A percentile compares a stretch with the other conserved stretches of the same genome.
phyloP scores from a whole-genome alignment of 2,329 filamentous ascomycete species.

The Fusarium mexicanum region DNA sequence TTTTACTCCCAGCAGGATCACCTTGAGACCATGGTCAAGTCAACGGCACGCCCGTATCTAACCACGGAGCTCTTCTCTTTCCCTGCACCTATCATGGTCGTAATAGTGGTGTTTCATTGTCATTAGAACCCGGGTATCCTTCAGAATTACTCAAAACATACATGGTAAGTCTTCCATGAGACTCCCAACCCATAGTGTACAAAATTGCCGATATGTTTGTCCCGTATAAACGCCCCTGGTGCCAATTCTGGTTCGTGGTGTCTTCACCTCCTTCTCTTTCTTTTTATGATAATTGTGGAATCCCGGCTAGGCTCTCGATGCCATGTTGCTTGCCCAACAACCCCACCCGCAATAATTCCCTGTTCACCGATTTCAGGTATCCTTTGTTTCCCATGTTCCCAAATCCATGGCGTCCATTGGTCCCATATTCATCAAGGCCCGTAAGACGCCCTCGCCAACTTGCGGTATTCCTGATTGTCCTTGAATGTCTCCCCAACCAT shows the following conservation, averaged over 20 bases:
- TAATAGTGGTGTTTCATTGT: slow-evolving; percentile 30
- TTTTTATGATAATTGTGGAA: neutral
- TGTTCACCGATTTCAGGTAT: slow-evolving; percentile 39
- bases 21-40: neutral
- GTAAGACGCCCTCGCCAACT: slow-evolving; percentile 65
- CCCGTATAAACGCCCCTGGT: slow-evolving; percentile 27
- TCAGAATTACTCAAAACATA: slow-evolving; percentile 19
- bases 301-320: neutral
- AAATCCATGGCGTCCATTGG: slow-evolving; percentile 70
- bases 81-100: neutral
- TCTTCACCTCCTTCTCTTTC: slow-evolving; percentile 15
- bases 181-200: slow-evolving; percentile 31
- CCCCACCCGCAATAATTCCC: neutral
- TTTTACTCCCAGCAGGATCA: neutral
- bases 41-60: neutral
- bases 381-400: slow-evolving; percentile 56
- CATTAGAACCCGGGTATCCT: slow-evolving; percentile 34
- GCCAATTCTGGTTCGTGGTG: slow-evolving; percentile 1
- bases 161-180: slow-evolving; percentile 11
- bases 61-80: neutral
- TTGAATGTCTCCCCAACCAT: slow-evolving; percentile 56
- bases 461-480: slow-evolving; percentile 61
- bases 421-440: slow-evolving; percentile 67
- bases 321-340: neutral
- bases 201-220: slow-evolving; percentile 23